Conservation (phyloP, 2,329 filamentous ascomycete species). For the Claviceps digitariae region DNA sequence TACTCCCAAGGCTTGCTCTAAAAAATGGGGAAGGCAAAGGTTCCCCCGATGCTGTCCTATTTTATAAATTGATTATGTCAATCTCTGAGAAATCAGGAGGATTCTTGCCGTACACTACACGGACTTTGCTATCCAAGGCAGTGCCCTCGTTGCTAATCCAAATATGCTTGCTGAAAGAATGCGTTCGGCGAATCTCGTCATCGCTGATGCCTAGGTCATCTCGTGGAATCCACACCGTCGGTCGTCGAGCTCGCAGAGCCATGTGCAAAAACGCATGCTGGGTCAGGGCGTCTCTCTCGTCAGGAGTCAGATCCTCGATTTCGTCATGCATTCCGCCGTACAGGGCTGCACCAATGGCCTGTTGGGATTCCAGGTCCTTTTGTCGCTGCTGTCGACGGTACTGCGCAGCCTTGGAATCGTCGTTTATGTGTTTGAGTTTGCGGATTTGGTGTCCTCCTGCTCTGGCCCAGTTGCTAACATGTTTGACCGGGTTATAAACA, state of each 20-base stretch:
- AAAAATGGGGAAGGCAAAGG: background rate
- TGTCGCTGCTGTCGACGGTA: conserved; percentile 35
- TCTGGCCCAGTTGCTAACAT: conserved; percentile 34
- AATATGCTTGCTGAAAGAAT: conserved; percentile 61
- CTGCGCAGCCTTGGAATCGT: conserved; percentile 26
- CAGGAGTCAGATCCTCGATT: conserved; percentile 83
- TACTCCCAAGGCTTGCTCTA: too few species aligned
- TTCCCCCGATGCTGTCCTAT: too few species aligned
- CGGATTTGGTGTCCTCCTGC: conserved; percentile 33
- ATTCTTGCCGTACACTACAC: conserved; percentile 71
- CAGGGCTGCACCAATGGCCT: conserved; percentile 61
- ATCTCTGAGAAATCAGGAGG: conserved; percentile 84
- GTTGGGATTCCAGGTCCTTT: conserved; percentile 59
- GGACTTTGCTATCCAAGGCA: conserved; percentile 67
- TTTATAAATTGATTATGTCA: conserved; percentile 66
- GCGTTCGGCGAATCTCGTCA: conserved; percentile 74
- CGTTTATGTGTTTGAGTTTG: conserved; percentile 23
- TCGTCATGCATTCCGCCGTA: conserved; percentile 85
- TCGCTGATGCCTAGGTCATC: conserved; percentile 85
- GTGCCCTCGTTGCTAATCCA: conserved; percentile 94
- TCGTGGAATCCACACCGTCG: conserved; percentile 85
- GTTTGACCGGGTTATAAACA: conserved; percentile 31
- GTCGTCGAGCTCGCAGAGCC: conserved; percentile 69
- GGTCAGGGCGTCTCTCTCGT: conserved; percentile 74
- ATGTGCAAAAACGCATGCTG: conserved; percentile 83